These are phyloP conservation scores for Aciculoconidium aculeatum DNA, from an alignment of 805 yeast species.

Conservation along the genomic window DNA sequence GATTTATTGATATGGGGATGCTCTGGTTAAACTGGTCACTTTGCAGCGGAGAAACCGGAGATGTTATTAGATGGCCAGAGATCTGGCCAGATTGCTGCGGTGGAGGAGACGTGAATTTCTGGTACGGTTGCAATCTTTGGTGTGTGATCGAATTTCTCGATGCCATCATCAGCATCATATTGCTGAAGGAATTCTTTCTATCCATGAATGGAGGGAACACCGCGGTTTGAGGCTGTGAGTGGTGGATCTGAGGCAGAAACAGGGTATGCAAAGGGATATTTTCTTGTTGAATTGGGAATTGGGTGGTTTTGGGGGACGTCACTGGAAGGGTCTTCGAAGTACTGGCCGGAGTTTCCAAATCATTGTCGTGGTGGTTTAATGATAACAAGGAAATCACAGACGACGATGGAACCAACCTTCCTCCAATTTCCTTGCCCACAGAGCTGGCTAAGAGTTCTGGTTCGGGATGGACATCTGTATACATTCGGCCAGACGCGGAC, in stretches of 20 bases:
- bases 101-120: conserved; percentile 27
- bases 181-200: conserved; percentile 14
- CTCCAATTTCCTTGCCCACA: conserved; percentile 36
- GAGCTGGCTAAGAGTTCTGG: conserved; percentile 39
- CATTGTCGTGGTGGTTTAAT: conserved; percentile 16
- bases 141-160: conserved; percentile 22
- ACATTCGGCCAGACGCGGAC: conserved; percentile 2
- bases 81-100: conserved; percentile 7
- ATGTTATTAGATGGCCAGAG: too few relatives aligned
- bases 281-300: conserved; percentile 4
- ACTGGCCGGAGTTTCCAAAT: conserved; percentile 5
- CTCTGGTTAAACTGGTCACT: conserved; percentile 15
- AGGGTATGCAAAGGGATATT: conserved; percentile 2
- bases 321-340: conserved; percentile 3
- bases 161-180: conserved; percentile 8
- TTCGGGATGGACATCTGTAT: conserved; percentile 36
- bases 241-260: neutral
- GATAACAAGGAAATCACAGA: conserved; percentile 37
- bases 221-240: conserved; percentile 1
- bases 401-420: conserved; percentile 36
- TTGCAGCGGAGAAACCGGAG: conserved; percentile 2
- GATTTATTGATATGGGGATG: conserved; percentile 21
- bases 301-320: conserved; percentile 6
- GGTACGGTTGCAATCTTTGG: conserved; percentile 34
- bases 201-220: conserved; percentile 7